phyloP scores from a whole-genome alignment of 345 rosid species.

The Salix dunnii region DNA sequence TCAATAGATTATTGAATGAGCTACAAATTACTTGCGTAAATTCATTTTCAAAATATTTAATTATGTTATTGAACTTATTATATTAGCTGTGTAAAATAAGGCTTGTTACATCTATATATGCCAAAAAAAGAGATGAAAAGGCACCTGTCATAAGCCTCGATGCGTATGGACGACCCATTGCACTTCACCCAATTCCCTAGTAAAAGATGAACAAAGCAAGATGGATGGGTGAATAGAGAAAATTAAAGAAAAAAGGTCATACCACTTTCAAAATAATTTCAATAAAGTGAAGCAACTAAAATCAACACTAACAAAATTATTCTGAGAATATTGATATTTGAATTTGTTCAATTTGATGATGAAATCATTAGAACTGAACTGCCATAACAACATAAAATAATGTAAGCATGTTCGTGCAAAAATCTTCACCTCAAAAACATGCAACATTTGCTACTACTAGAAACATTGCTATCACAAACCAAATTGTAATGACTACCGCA shows the following conservation, averaged over 20 bases:
- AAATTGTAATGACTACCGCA: too few relatives aligned
- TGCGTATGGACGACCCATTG: conserved; percentile 49
- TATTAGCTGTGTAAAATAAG: neutral
- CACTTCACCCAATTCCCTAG: conserved; percentile 92
- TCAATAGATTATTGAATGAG: too few relatives aligned
- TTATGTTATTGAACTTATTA: neutral
- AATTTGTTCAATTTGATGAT: too few relatives aligned
- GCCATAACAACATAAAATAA: too few relatives aligned
- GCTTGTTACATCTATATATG: neutral
- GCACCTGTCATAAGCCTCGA: conserved; percentile 69
- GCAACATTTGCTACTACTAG: too few relatives aligned
- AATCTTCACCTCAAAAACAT: too few relatives aligned
- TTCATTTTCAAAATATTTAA: neutral
- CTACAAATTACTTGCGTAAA: neutral
- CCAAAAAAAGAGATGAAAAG: neutral
- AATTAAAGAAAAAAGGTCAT: neutral
- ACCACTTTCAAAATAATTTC: neutral
- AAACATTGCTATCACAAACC: too few relatives aligned
- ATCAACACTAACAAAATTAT: too few relatives aligned
- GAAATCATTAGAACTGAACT: too few relatives aligned
- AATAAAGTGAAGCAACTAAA: neutral
- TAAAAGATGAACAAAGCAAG: conserved; percentile 4
- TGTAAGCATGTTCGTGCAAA: too few relatives aligned
- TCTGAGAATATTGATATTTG: too few relatives aligned
- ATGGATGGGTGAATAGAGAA: neutral